Evolutionary conservation across 352 stramenopile species (phyloP).

Genomic region (Pythium guiyangense): DNA sequence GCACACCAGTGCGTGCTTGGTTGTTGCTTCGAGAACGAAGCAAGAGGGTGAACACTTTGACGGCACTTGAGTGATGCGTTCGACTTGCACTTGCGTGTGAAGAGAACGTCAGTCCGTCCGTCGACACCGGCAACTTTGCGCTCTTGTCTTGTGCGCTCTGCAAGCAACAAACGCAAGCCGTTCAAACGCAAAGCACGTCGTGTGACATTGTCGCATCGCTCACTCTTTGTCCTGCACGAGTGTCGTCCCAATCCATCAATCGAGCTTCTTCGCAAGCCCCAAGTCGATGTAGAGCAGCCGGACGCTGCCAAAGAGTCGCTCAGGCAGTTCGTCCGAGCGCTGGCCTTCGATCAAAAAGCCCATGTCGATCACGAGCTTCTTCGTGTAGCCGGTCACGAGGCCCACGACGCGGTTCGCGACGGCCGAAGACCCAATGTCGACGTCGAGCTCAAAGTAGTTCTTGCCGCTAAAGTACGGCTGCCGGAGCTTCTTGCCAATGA

Average conservation of each 20-base stretch:
- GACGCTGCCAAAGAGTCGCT: constrained; percentile 60
- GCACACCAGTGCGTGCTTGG: too few relatives aligned
- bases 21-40: too few relatives aligned
- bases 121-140: too few relatives aligned
- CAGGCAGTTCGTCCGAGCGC: constrained; percentile 55
- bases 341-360: constrained; percentile 69
- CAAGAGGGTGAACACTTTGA: too few relatives aligned
- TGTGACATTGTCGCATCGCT: too few relatives aligned
- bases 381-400: constrained; percentile 65
- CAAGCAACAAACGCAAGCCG: too few relatives aligned
- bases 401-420: constrained; percentile 74
- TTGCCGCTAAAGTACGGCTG: constrained; percentile 56
- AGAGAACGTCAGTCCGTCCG: too few relatives aligned
- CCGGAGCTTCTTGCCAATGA: constrained; percentile 75
- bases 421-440: constrained; percentile 68
- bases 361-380: constrained; percentile 85
- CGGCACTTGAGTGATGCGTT: too few relatives aligned
- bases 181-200: too few relatives aligned
- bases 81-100: too few relatives aligned
- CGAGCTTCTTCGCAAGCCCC: constrained; percentile 24
- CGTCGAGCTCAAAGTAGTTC: constrained; percentile 74
- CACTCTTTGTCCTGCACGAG: too few relatives aligned
- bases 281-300: constrained; percentile 68
- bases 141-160: too few relatives aligned
- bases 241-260: constrained; percentile 1